Percentiles rank a stretch among this genome's conserved stretches.
These are phyloP conservation scores for Jatropha podagrica DNA, from an alignment of 441 rosid species.

Conservation along the genomic window DNA sequence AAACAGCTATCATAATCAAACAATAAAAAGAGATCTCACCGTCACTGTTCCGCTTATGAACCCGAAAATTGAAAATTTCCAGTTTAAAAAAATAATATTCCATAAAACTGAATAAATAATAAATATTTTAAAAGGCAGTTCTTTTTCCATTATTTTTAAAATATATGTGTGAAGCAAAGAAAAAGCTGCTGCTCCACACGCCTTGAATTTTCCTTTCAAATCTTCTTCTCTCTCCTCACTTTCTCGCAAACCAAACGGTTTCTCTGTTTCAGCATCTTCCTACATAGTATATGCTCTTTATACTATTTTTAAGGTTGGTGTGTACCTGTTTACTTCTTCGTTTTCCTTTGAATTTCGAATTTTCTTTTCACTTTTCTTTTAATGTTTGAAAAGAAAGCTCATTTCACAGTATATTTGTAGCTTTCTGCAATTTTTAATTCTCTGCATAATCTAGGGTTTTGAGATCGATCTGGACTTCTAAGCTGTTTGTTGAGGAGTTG, in stretches of 20 bases:
- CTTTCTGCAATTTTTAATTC: background rate
- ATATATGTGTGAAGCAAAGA: slow-evolving; percentile 39
- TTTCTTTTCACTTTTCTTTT: background rate
- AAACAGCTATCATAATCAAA: too few relatives aligned
- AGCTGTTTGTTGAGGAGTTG: slow-evolving; percentile 14
- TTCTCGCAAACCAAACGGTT: slow-evolving; percentile 28
- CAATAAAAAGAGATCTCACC: too few relatives aligned
- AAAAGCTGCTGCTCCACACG: slow-evolving; percentile 48
- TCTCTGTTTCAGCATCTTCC: slow-evolving; percentile 6
- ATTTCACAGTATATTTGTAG: too few relatives aligned
- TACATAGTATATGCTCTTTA: slow-evolving; percentile 7
- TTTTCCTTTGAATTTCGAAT: background rate
- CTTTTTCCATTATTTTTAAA: background rate
- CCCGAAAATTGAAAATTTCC: too few relatives aligned
- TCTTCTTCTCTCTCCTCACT: slow-evolving; percentile 22
- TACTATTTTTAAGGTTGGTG: background rate
- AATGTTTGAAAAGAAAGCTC: background rate
- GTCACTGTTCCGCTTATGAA: too few relatives aligned
- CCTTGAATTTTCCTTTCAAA: slow-evolving; percentile 34
- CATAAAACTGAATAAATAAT: too few relatives aligned
- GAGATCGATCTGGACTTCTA: slow-evolving; percentile 31
- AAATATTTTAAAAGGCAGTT: background rate
- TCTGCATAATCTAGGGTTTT: slow-evolving; percentile 12
- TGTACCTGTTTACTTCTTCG: background rate
- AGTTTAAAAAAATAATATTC: too few relatives aligned